Base-by-base conservation (phyloP, 805 yeast genomes). In the Hanseniaspora meyeri region DNA sequence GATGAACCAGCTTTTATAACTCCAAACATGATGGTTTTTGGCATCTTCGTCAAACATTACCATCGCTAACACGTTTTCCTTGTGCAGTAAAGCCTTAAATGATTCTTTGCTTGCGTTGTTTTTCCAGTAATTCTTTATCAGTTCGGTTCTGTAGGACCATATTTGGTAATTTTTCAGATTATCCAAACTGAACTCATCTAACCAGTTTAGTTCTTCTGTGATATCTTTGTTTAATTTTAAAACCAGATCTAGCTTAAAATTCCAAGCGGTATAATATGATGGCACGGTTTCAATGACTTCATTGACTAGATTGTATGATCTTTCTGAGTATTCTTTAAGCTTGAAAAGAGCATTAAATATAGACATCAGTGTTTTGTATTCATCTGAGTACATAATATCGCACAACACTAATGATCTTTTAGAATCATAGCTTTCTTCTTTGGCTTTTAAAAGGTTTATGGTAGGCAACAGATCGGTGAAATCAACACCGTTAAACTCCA, bases 11-110 rank as follows among this genome's bases (percentile, higher is more conserved):
- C 85, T 85, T 53, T 91, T 72, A 63, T 89, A 87, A 0, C 96
- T 79, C 97, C 98, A 93, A 6, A 90, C 96, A 64, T 93, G 98
- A 68, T 93, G 95, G 71, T 93, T 93, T 65, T 93, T 93, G 5
- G 83, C 67, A 65, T 93, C 98, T 50, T 81, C 84, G 12, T 77
- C 79, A 4, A 93, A 68, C 85, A 91, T 85, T 49, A 76, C 69
- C 42, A 76, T 76, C 43, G 85, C 72, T 24, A 88, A 74, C 2
- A 86, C 83, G 52, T 74, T 74, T 65, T 93, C 97, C 39, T 82
- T 71, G 43, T 69, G 72, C 1, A 76, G 68, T 46, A 72, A 62
- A 75, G 75, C n/a, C 57, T 57, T 60, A 16, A 46, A 43, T 10
- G 69, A 66, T 1, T 36, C 43, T 20, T 34, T 31, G 9, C 43